Percentiles rank a stretch among this genome's conserved stretches.
Conservation (phyloP, 495 filamentous ascomycete genomes). For the Xylaria telfairii region DNA sequence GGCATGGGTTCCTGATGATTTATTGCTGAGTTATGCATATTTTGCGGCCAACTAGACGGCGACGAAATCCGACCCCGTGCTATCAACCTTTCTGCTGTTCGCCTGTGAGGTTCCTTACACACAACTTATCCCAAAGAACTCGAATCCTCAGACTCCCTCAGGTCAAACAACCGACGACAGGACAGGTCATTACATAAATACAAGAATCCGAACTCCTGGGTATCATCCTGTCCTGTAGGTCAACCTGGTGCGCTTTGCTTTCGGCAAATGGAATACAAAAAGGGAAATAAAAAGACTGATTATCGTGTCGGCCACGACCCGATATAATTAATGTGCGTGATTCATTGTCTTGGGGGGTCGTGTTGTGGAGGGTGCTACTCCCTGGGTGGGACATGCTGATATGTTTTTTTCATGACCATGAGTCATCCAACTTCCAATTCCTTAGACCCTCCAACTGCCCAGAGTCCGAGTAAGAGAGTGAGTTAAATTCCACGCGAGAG, state of each 20-base stretch:
- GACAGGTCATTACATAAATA: not conserved
- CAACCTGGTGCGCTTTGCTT: not conserved
- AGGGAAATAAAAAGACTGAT: not conserved
- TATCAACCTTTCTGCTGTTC: not conserved
- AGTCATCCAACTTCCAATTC: conserved; percentile 22
- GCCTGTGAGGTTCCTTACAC: not conserved
- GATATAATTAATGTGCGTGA: not conserved
- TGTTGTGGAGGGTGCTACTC: not conserved
- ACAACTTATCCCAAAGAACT: not conserved
- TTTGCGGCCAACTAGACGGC: not conserved
- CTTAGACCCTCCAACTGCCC: conserved; percentile 16
- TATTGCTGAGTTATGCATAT: not conserved
- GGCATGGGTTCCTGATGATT: not conserved
- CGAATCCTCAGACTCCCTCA: not conserved
- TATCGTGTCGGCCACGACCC: not conserved
- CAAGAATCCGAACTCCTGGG: not conserved
- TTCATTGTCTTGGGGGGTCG: not conserved
- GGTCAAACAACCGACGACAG: not conserved
- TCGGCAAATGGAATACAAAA: conserved; percentile 5
- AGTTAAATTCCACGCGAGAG: conserved; percentile 17
- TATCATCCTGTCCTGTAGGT: not conserved
- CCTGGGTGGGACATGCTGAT: not conserved
- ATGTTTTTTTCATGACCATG: not conserved
- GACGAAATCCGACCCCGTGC: not conserved
- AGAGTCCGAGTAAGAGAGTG: conserved; percentile 15